phyloP scores from a whole-genome alignment of 1,284 basidiomycete genomes.

The Phylloporus sp. region DNA sequence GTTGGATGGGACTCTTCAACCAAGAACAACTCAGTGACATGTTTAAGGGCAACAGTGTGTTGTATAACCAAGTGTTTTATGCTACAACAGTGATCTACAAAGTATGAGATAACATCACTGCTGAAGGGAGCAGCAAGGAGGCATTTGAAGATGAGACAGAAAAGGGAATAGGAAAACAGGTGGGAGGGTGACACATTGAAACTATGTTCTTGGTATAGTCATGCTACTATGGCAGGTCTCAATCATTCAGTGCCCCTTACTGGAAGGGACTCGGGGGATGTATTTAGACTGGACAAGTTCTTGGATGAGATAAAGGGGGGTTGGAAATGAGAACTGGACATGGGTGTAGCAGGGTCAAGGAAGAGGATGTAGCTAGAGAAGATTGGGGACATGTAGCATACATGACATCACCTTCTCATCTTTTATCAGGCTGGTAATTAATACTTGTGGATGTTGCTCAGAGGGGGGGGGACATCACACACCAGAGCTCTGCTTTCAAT shows the following conservation, averaged over 20 bases:
- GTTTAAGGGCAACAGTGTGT: slow-evolving; percentile 93
- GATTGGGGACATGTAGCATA: slow-evolving; percentile 65
- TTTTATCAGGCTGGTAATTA: no score
- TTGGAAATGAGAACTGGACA: slow-evolving; percentile 88
- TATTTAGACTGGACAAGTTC: slow-evolving; percentile 98
- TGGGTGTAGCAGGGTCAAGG: slow-evolving; percentile 71
- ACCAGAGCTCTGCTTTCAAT: no score
- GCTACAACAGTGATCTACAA: slow-evolving; percentile 99
- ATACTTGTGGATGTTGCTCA: no score
- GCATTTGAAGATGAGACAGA: slow-evolving; percentile 94
- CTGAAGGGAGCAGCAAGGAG: slow-evolving; percentile 81
- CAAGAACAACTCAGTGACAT: slow-evolving; percentile 84
- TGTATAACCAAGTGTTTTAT: slow-evolving; percentile 94
- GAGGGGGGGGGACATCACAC: no score
- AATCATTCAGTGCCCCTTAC: no score
- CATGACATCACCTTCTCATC: not conserved
- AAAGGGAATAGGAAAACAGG: slow-evolving; percentile 81
- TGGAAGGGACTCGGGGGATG: slow-evolving; percentile 93
- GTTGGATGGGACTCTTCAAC: slow-evolving; percentile 97
- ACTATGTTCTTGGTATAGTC: no score
- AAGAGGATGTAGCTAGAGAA: slow-evolving; percentile 79
- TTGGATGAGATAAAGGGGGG: slow-evolving; percentile 96
- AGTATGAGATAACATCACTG: slow-evolving; percentile 81
- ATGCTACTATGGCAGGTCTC: no score
- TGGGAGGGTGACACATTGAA: no score